Evolutionary conservation across 176 grass and related monocot genomes (phyloP), one percentile per base, ranked within the genome.

Genomic region (Ampelocalamus luodianensis): DNA sequence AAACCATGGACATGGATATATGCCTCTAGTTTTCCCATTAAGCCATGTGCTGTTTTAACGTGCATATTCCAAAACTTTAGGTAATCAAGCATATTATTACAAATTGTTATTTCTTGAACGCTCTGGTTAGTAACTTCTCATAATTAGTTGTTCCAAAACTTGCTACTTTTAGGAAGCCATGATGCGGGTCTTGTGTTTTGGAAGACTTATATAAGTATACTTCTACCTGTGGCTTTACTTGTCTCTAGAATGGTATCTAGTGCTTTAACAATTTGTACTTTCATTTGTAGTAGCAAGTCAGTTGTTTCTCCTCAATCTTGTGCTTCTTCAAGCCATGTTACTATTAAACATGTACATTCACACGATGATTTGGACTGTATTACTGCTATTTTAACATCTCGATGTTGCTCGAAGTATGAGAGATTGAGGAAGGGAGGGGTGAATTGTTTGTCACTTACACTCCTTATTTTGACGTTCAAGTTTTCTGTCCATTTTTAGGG

Each of bases 401-500:
- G 8, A 42, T 79, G 18, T 64, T 64, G 43, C 66, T 86, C 29
- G 3, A n/a, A 40, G 10, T 73, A 51, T 64, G 71, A 62, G 15
- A 74, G 51, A 34, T 34, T 34, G 54, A 76, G 17, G 59, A 72
- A 61, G 6, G 10, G 10, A 88, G 48, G 32, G 8, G 12, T 70
- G 72, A 13, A 29, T 83, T 34, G 62, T 53, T 76, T 71, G 75
- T 63, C 34, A 72, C 12, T 83, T 29, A 9, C 63, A 44, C 63
- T 84, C 49, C 36, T 85, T 23, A 72, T 74, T 83, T 39, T 34
- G 27, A 63, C 59, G 8, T 81, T 78, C 24, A 23, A 20, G 20
- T 71, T 59, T 79, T 72, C 15, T 82, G 12, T 77, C 49, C 12
- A 63, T 80, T 61, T 73, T 82, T 51, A 98, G 96, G 86, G 42